Evolutionary conservation across 2,329 filamentous ascomycete genomes (phyloP), one percentile per base, ranked within the genome.

Genomic region (Bipolaris gigantea): DNA sequence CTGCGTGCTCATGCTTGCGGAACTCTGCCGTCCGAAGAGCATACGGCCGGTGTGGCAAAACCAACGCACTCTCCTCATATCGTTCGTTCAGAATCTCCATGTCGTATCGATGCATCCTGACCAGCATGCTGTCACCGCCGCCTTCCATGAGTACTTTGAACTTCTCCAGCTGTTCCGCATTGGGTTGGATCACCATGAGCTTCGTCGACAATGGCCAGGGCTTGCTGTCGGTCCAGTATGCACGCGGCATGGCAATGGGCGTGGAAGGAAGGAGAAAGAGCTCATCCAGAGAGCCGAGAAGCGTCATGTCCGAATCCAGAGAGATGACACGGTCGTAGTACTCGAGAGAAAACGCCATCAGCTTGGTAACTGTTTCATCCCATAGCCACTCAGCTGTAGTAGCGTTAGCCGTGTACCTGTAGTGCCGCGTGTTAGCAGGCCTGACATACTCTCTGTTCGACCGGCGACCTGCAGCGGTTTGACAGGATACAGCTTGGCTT

Each of bases 1-100:
- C 69, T 0, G 62, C 61, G 61, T 86, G 84, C n/a, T 82, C 71
- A 2, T 81, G 75, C 1, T 55, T 62, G 5, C 85, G 80, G 61
- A 89, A 89, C 69, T 89, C 86, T 15, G 83, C 83, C 0, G 82
- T 83, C 0, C 89, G 64, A 8, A 89, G 74, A 7, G 79, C 82
- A 62, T 87, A 88, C 0, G 80, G 79, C 0, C 85, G 80, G 55
- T 89, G 87, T 0, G 86, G 86, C 2, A 89, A 76, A 19, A 89
- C 77, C 67, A 87, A 67, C 2, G 84, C 85, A 25, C 72, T 82
- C 36, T 83, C 76, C 2, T 74, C 77, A 59, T 87, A 89, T 6
- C 85, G 80, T 10, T 81, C 74, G 60, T 90, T 89, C 41, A 89
- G 73, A 0, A 89, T 75, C 61, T 89, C 85, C 86, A 89, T 89